These are phyloP conservation scores for Acidiella bohemica DNA, from an alignment of 495 filamentous ascomycete species.

Conservation along the genomic window DNA sequence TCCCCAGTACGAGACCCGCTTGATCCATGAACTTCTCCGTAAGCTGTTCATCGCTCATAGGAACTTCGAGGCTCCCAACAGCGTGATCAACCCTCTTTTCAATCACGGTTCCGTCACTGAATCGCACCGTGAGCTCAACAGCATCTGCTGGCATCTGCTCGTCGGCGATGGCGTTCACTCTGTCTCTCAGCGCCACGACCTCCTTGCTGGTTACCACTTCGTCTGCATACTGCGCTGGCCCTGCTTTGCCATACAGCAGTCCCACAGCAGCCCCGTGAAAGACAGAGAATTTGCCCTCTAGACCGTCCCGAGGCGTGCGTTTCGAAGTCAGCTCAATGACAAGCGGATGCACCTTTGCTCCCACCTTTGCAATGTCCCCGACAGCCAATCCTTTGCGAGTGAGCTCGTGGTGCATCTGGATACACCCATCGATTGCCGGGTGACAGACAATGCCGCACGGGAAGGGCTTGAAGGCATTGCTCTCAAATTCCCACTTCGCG, in stretches of 20 bases:
- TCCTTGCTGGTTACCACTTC: conserved; percentile 29
- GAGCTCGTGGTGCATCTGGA: conserved; percentile 33
- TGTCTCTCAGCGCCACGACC: conserved; percentile 31
- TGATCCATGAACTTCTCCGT: conserved; percentile 33
- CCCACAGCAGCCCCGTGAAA: conserved; percentile 40
- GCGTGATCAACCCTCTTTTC: conserved; percentile 38
- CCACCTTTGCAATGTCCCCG: conserved; percentile 24
- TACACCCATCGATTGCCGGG: conserved; percentile 39
- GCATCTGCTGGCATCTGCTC: conserved; percentile 32
- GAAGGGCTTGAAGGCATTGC: conserved; percentile 44
- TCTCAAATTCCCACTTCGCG: conserved; percentile 37
- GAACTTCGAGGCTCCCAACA: conserved; percentile 36
- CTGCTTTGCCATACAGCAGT: conserved; percentile 38
- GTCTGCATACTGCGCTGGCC: conserved; percentile 38
- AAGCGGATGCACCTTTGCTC: conserved; percentile 36
- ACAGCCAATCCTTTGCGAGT: conserved; percentile 19
- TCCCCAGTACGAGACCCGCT: conserved; percentile 10
- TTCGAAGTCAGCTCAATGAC: conserved; percentile 43
- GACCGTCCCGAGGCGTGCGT: conserved; percentile 34
- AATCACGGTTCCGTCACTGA: conserved; percentile 27
- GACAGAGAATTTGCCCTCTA: conserved; percentile 43
- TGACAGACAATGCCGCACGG: conserved; percentile 46
- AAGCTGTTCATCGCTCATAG: conserved; percentile 34
- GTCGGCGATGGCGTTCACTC: conserved; percentile 33
- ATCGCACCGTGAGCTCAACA: conserved; percentile 27